These are phyloP conservation scores for Metschnikowia cerradonensis DNA, from an alignment of 805 yeast species.

Conservation along the genomic window DNA sequence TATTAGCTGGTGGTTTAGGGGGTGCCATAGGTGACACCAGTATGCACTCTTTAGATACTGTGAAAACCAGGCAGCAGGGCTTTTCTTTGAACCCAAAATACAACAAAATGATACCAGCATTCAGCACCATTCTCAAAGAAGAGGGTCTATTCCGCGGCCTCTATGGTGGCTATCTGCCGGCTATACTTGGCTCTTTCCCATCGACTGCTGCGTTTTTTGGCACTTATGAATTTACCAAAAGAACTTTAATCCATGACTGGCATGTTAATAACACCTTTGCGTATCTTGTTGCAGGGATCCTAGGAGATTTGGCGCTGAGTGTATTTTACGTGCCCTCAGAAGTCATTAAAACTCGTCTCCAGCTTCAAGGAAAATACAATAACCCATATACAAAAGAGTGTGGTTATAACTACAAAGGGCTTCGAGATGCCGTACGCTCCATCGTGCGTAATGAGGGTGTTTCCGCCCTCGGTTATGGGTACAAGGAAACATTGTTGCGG, in stretches of 20 bases:
- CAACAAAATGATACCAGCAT: conserved; percentile 71
- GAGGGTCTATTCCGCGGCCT: conserved; percentile 85
- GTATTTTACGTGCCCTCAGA: conserved; percentile 92
- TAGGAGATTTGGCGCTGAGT: conserved; percentile 91
- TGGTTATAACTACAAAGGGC: conserved; percentile 83
- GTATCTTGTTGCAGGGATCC: conserved; percentile 78
- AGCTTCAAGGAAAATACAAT: conserved; percentile 84
- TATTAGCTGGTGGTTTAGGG: conserved; percentile 92
- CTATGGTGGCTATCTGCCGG: conserved; percentile 91
- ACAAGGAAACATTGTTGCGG: conserved; percentile 87
- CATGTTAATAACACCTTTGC: conserved; percentile 73
- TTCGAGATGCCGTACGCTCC: conserved; percentile 63
- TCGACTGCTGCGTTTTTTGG: conserved; percentile 93
- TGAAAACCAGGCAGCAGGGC: conserved; percentile 97
- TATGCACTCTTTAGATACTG: conserved; percentile 96
- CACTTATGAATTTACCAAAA: conserved; percentile 79
- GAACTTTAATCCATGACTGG: conserved; percentile 60
- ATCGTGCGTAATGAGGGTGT: conserved; percentile 70
- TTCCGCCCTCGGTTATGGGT: conserved; percentile 78
- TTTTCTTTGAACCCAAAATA: conserved; percentile 67
- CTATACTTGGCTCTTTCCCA: conserved; percentile 89
- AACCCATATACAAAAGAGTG: conserved; percentile 66
- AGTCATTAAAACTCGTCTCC: conserved; percentile 88
- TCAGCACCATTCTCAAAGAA: conserved; percentile 65
- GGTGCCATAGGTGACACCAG: conserved; percentile 88